Conservation (phyloP, 768 basidiomycete species). For the Podaxis carcinomalis region DNA sequence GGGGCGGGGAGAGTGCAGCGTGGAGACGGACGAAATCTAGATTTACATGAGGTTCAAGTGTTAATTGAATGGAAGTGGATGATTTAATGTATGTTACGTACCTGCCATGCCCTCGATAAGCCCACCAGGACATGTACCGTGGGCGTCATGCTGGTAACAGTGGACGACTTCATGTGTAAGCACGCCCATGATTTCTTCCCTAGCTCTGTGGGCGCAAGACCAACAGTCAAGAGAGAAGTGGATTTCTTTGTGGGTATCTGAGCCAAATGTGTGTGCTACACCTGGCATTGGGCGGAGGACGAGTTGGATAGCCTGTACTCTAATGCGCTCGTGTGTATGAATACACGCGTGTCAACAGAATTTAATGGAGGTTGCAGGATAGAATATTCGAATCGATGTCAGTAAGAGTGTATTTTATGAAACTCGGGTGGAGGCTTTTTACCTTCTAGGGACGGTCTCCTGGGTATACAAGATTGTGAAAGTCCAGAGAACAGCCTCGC, state of each 20-base stretch:
- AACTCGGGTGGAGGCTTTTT: slow-evolving; percentile 7
- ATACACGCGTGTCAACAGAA: neutral
- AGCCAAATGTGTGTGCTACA: slow-evolving; percentile 65
- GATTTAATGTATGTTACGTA: slow-evolving; percentile 20
- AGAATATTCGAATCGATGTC: too few species aligned
- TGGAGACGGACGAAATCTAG: slow-evolving; percentile 70
- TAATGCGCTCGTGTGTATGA: slow-evolving; percentile 17
- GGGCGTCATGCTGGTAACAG: slow-evolving; percentile 68
- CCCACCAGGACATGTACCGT: slow-evolving; percentile 59
- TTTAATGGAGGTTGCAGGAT: neutral
- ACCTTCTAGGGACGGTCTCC: slow-evolving; percentile 34
- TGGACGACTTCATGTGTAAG: slow-evolving; percentile 76
- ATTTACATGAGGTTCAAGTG: neutral
- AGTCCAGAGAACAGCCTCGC: slow-evolving; percentile 46
- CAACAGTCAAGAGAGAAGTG: slow-evolving; percentile 69
- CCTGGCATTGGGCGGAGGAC: slow-evolving; percentile 65
- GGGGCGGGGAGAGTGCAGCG: slow-evolving; percentile 57
- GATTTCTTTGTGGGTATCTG: slow-evolving; percentile 59
- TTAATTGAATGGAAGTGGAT: neutral
- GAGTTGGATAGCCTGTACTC: slow-evolving; percentile 51
- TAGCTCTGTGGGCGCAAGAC: slow-evolving; percentile 32
- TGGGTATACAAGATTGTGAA: slow-evolving; percentile 39
- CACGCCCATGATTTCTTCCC: slow-evolving; percentile 67
- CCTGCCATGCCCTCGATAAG: slow-evolving; percentile 81
- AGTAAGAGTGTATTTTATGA: neutral